phyloP scores from a whole-genome alignment of 208 protist genomes.

The Leishmania guyanensis region DNA sequence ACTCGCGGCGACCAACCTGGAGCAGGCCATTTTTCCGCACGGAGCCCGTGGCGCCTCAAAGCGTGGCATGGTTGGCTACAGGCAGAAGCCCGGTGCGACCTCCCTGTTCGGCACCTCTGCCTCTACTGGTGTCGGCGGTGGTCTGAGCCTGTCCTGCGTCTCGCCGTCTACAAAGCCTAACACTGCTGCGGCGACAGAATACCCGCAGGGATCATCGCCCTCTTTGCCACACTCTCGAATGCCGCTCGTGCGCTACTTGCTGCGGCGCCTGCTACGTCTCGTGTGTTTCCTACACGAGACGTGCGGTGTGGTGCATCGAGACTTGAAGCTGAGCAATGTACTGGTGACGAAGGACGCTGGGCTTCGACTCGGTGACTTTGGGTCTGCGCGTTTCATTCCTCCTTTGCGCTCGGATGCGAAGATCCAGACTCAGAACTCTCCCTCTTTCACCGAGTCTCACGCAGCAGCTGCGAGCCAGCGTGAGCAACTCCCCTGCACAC shows the following conservation, averaged over 20 bases:
- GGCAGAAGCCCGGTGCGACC: conserved; percentile 19
- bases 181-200: neutral
- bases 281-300: conserved; percentile 72
- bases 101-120: conserved; percentile 11
- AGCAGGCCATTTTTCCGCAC: conserved; percentile 36
- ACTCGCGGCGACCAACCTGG: conserved; percentile 64
- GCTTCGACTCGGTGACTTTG: conserved; percentile 90
- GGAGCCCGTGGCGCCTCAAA: conserved; percentile 1
- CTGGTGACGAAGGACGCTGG: conserved; percentile 63
- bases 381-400: conserved; percentile 69
- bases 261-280: conserved; percentile 71
- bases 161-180: neutral
- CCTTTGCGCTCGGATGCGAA: neutral
- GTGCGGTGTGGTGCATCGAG: conserved; percentile 82
- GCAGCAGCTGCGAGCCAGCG: neutral
- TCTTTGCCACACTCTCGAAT: conserved; percentile 31
- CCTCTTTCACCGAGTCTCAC: neutral
- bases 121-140: neutral
- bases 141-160: neutral
- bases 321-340: conserved; percentile 91
- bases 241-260: conserved; percentile 68
- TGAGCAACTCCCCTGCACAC: conserved; percentile 49
- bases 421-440: neutral
- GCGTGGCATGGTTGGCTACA: conserved; percentile 3
- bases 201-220: conserved; percentile 14